phyloP scores from a whole-genome alignment of 179 eudicot species.

The Corrigiola litoralis region DNA sequence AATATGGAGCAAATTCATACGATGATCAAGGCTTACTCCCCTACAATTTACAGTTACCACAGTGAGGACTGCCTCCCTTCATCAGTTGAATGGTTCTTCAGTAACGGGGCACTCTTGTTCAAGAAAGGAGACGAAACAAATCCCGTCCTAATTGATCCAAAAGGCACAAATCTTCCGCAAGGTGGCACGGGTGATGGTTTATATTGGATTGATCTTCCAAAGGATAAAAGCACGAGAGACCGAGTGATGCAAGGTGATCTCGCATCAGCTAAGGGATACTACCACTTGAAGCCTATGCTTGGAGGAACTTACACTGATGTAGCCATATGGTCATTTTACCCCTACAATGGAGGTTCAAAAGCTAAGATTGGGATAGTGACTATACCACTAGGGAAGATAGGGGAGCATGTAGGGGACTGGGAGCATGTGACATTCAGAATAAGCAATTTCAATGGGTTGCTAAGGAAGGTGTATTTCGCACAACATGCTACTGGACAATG shows the following conservation, averaged over 20 bases:
- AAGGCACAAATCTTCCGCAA: slow-evolving; percentile 61
- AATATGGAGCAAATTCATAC: slow-evolving; percentile 25
- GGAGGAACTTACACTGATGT: slow-evolving; percentile 61
- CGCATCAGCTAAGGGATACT: slow-evolving; percentile 31
- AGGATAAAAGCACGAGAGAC: slow-evolving; percentile 24
- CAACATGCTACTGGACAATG: slow-evolving; percentile 55
- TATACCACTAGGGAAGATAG: slow-evolving; percentile 47
- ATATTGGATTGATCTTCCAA: slow-evolving; percentile 67
- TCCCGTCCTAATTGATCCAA: slow-evolving; percentile 38
- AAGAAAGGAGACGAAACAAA: slow-evolving; percentile 44
- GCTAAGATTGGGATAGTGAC: slow-evolving; percentile 42
- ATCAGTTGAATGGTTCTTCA: slow-evolving; percentile 57
- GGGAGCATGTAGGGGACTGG: slow-evolving; percentile 74
- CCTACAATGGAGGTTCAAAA: slow-evolving; percentile 57
- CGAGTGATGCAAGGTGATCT: slow-evolving; percentile 42
- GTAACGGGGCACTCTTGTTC: slow-evolving; percentile 50
- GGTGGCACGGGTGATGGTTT: slow-evolving; percentile 56
- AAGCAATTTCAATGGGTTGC: slow-evolving; percentile 59
- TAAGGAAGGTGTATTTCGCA: slow-evolving; percentile 43
- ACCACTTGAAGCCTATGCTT: slow-evolving; percentile 57
- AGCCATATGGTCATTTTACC: slow-evolving; percentile 60
- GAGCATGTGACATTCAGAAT: slow-evolving; percentile 65
- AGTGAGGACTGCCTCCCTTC: slow-evolving; percentile 52
- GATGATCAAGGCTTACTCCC: slow-evolving; percentile 45
- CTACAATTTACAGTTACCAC: slow-evolving; percentile 55